phyloP scores from a whole-genome alignment of 2,329 filamentous ascomycete species.

The Lasiodiplodia sp. region DNA sequence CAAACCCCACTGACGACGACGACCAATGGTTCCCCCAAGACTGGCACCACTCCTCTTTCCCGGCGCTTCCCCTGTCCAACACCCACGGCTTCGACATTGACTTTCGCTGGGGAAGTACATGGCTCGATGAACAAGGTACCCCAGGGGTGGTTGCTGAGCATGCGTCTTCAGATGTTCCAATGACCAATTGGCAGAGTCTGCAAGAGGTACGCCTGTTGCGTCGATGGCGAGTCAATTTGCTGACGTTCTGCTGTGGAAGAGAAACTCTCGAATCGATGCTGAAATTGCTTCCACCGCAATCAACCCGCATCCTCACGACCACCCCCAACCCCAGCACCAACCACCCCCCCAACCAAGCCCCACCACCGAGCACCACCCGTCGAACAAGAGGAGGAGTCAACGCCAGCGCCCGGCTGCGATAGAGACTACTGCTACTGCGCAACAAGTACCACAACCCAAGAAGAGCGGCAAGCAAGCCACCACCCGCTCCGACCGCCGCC shows the following conservation, averaged over 20 bases:
- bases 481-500: background rate
- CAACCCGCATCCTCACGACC: background rate
- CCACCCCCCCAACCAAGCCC: background rate
- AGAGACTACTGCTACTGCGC: background rate
- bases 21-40: background rate
- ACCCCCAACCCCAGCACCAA: background rate
- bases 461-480: background rate
- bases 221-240: too few species aligned
- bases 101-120: slow-evolving; percentile 1
- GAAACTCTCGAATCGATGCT: background rate
- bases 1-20: background rate
- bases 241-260: background rate
- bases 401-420: background rate
- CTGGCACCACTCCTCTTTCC: background rate
- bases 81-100: background rate
- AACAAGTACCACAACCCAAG: background rate
- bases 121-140: background rate
- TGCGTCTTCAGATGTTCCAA: background rate
- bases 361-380: background rate
- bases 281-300: background rate
- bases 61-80: background rate
- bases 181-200: background rate
- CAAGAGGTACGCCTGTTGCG: background rate
- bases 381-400: background rate
- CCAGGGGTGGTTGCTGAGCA: background rate